These are phyloP conservation scores for Corymbia maculata DNA, from an alignment of 345 rosid genomes.

Conservation along the genomic window DNA sequence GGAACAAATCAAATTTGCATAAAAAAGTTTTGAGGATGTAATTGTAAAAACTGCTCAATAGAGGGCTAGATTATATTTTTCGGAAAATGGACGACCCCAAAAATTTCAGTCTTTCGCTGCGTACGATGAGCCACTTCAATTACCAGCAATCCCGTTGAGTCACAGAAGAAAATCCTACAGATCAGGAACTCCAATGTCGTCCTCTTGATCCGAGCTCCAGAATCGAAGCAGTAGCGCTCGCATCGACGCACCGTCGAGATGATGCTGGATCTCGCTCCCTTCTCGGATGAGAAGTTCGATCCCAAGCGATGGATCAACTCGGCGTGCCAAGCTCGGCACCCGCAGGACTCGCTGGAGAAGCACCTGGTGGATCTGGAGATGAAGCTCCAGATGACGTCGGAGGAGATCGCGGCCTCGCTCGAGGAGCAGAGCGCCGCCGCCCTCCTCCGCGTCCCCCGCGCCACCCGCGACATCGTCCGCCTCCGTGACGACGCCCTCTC, in stretches of 20 bases:
- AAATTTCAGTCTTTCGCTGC: not conserved
- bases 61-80: not conserved
- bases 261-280: conserved; percentile 96
- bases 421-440: conserved; percentile 89
- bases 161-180: not conserved
- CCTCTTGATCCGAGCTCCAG: conserved; percentile 2
- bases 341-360: conserved; percentile 79
- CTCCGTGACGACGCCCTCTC: conserved; percentile 90
- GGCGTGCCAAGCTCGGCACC: conserved; percentile 71
- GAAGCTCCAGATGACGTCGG: conserved; percentile 98
- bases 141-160: not conserved
- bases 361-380: conserved; percentile 94
- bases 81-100: not conserved
- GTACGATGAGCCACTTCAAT: not conserved
- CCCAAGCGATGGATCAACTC: conserved; percentile 93
- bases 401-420: conserved; percentile 93
- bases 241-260: not conserved
- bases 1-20: not conserved
- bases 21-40: not conserved
- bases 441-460: conserved; percentile 93
- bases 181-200: not conserved
- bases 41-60: not conserved
- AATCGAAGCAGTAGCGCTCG: not conserved
- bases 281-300: conserved; percentile 92
- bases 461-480: conserved; percentile 85